A percentile compares a stretch with the other conserved stretches of the same genome.
These are phyloP conservation scores for Strigomonas galati DNA, from an alignment of 208 protist genomes.

Conservation along the genomic window DNA sequence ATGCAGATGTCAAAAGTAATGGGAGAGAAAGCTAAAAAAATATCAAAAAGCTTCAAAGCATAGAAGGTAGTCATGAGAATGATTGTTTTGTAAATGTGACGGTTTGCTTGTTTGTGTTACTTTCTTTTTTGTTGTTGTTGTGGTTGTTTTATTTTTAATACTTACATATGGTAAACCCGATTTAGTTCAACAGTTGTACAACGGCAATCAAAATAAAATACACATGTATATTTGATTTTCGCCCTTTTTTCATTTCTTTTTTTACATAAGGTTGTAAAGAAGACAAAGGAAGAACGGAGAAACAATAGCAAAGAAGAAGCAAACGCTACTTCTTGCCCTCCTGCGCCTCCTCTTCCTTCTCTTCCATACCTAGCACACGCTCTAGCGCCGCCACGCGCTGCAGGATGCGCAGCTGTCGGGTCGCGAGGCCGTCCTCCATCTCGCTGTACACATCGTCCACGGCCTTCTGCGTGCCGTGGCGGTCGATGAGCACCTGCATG, in stretches of 20 bases:
- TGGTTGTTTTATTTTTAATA: background rate
- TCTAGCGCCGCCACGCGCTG: conserved; percentile 72
- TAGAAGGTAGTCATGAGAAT: too few species aligned
- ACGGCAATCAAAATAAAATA: conserved; percentile 17
- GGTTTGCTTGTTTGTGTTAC: too few species aligned
- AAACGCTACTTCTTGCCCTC: background rate
- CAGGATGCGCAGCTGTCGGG: conserved; percentile 63
- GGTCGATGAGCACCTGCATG: conserved; percentile 69
- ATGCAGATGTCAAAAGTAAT: too few species aligned
- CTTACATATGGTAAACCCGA: too few species aligned
- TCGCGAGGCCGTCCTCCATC: conserved; percentile 46
- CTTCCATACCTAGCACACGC: conserved; percentile 37
- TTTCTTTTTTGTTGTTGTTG: background rate
- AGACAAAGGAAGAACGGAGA: background rate
- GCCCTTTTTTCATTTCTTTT: conserved; percentile 3
- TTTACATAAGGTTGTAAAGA: conserved; percentile 4
- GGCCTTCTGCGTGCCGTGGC: conserved; percentile 39
- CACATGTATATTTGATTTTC: conserved; percentile 4
- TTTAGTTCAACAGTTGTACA: background rate
- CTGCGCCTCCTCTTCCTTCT: background rate
- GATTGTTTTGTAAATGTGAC: too few species aligned
- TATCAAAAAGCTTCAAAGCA: too few species aligned
- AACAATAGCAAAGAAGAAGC: conserved; percentile 1
- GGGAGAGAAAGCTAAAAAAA: too few species aligned
- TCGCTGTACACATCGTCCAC: conserved; percentile 64